Evolutionary conservation across 495 filamentous ascomycete genomes (phyloP), one percentile per base, ranked within the genome.

Genomic region (Monascus purpureus): DNA sequence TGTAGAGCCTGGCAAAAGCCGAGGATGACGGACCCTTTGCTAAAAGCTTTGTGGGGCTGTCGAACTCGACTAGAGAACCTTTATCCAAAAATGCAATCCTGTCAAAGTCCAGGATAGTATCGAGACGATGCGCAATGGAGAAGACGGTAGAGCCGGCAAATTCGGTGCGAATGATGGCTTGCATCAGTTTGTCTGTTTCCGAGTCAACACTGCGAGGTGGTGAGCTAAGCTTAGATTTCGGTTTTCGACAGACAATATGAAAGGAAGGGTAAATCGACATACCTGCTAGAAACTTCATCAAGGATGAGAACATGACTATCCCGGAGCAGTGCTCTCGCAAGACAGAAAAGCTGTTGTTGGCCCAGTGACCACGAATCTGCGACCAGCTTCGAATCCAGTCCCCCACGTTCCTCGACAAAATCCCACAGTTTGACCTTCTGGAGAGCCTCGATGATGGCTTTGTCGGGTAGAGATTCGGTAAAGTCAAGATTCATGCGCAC

Each of bases 261-360:
- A n/a, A n/a, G 33, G 37, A 33, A 33, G 20, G 31, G 14, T 15
- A 34, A 13, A n/a, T 25, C 2, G 30, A 47, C 56, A 42, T 46
- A 70, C 66, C 45, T 65, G 59, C 65, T 67, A 13, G 61, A 67
- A 6, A 57, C 57, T 41, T 70, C 65, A 25, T 70, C 66, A n/a
- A 70, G 51, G 9, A 68, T 51, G 12, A 70, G 47, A 31, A 70
- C 58, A 25, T 54, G 59, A 11, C 59, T 53, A 12, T 37, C 43
- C 16, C 65, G 50, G 18, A 82, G 50, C 6, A 82, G 49, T 0
- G 70, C 75, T 2, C 75, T 60, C 2, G 68, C 73, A n/a, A 82
- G 58, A 38, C 67, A 68, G 40, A 80, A 66, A 3, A 82, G 64
- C 51, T 80, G 77, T 22, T 59, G 59, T 40, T 82, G 75, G 1